Evolutionary conservation across 2,329 filamentous ascomycete species (phyloP).

Genomic region (Colletotrichum echinochloae): DNA sequence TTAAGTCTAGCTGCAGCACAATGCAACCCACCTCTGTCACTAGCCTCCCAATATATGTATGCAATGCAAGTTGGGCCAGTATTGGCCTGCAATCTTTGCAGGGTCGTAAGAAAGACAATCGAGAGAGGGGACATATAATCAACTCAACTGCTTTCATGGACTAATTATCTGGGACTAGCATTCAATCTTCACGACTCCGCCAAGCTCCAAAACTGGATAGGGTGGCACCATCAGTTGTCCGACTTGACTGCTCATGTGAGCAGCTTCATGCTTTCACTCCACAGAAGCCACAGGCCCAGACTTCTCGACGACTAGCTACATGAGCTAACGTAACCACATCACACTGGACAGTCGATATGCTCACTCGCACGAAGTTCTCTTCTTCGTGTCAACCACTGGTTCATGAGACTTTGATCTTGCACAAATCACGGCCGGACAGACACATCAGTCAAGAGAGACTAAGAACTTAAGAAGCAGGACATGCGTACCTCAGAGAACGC

Average conservation of each 20-base stretch:
- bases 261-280: not conserved
- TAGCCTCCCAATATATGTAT: not conserved
- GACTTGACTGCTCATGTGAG: conserved; percentile 1
- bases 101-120: not conserved
- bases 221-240: too few species aligned
- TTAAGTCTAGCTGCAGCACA: not conserved
- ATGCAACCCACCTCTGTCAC: not conserved
- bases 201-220: not conserved
- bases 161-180: too few species aligned
- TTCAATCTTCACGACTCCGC: not conserved
- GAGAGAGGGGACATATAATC: too few species aligned
- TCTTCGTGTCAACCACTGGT: not conserved
- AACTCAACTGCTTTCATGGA: not conserved
- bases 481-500: not conserved
- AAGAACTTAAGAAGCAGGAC: not conserved
- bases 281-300: not conserved
- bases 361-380: not conserved
- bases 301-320: not conserved
- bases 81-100: not conserved
- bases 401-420: not conserved
- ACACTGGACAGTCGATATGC: too few species aligned
- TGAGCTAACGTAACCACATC: not conserved
- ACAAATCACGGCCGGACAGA: not conserved
- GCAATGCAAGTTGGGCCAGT: not conserved
- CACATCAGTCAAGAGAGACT: not conserved